Evolutionary conservation across 257 asterid genomes (phyloP), one percentile per base, ranked within the genome.

Genomic region (Avicennia marina): DNA sequence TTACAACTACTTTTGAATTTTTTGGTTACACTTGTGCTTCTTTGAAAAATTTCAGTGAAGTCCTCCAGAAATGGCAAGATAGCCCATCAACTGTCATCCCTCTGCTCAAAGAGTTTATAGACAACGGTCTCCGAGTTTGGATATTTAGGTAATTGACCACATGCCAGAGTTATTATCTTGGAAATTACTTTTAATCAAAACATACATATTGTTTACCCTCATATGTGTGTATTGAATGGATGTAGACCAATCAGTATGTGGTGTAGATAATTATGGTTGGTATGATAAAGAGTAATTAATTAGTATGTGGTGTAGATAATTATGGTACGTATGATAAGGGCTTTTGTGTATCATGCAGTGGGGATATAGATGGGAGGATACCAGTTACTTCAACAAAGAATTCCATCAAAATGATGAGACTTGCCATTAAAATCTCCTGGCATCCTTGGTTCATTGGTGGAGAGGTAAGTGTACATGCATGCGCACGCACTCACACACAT

Each of bases 301-400:
- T n/a, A n/a, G n/a, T n/a, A n/a, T n/a, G n/a, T n/a, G n/a, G n/a
- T n/a, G n/a, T n/a, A n/a, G n/a, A n/a, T n/a, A n/a, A n/a, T n/a
- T 7, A 29, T 29, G 33, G 7, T 7, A 29, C 7, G 33, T 29
- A 29, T 7, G n/a, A 29, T 29, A 29, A 2, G 33, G 7, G 7
- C 7, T 7, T 29, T 29, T 29, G n/a, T n/a, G n/a, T 22, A 0
- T 13, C 15, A 27, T 79, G 81, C 73, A 89, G 97, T 20, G 95
- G 97, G 21, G 97, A 89, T 34, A 75, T 42, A 6, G 97, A 89
- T 68, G 97, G 80, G 36, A 83, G 89, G 49, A 63, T 89, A 16
- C 97, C 97, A 0, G 86, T 89, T 10, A 85, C 97, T 10, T 83
- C 88, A 27, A 85, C 97, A 2, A 70, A 68, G 52, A 34, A 66